These are phyloP conservation scores for Leccinum holopus DNA, from an alignment of 1,284 basidiomycete genomes.

Conservation along the genomic window DNA sequence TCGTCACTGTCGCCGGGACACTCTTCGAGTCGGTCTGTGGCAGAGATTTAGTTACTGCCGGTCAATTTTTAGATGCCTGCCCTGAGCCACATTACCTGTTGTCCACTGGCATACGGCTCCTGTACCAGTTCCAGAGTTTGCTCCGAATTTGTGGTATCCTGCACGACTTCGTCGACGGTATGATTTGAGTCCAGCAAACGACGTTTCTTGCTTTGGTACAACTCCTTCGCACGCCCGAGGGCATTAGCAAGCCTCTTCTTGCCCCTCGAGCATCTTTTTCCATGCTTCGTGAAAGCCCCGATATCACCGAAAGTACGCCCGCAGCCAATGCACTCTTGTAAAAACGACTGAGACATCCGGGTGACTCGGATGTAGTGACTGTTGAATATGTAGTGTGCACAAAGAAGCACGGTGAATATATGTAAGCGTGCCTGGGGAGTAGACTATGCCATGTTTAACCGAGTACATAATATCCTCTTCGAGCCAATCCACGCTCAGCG, in stretches of 20 bases:
- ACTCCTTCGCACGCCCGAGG: background rate
- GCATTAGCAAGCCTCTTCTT: background rate
- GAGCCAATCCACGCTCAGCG: conserved; percentile 60
- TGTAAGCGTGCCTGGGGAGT: too few species aligned
- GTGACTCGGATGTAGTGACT: too few species aligned
- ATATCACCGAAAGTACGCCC: background rate
- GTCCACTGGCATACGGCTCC: background rate
- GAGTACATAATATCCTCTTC: conserved; percentile 52
- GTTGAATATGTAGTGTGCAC: too few species aligned
- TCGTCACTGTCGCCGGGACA: background rate
- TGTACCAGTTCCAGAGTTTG: background rate
- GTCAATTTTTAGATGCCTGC: background rate
- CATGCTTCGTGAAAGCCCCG: background rate
- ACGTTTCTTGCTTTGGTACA: background rate
- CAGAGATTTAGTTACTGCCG: background rate
- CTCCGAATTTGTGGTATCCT: background rate
- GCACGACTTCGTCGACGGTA: background rate
- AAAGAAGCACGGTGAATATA: too few species aligned
- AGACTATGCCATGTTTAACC: too few species aligned
- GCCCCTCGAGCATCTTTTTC: background rate
- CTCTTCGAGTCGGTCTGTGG: background rate
- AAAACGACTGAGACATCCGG: background rate
- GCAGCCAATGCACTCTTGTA: background rate
- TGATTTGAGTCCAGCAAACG: background rate
- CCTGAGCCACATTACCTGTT: background rate